Conservation (phyloP, 1,284 basidiomycete species). For the Sanguinoderma infundibulare region DNA sequence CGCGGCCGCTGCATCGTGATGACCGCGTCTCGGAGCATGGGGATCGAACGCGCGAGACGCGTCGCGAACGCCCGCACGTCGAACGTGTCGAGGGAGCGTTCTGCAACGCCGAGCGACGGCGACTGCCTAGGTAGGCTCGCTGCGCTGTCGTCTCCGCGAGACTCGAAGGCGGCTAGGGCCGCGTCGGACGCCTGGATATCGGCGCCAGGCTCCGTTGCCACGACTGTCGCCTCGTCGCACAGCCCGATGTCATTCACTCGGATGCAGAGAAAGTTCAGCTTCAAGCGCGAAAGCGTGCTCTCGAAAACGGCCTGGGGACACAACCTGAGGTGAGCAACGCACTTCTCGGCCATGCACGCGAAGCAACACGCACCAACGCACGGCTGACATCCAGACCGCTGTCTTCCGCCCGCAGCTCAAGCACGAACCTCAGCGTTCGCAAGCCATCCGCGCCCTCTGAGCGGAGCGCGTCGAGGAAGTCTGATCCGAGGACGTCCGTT, state of each 20-base stretch:
- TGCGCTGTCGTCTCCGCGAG: no score
- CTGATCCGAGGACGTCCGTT: neutral
- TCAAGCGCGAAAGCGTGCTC: neutral
- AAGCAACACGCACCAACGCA: neutral
- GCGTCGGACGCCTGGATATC: no score
- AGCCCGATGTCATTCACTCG: neutral
- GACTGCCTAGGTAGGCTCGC: no score
- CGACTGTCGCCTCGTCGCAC: no score
- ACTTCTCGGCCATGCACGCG: neutral
- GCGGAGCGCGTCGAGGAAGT: neutral
- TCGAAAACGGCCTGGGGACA: neutral
- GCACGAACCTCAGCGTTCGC: neutral
- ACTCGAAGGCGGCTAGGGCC: no score
- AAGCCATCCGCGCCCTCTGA: neutral
- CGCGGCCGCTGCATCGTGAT: neutral
- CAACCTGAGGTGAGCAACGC: neutral
- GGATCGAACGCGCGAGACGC: neutral
- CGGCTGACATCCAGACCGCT: neutral
- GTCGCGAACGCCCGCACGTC: neutral
- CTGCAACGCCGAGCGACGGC: neutral
- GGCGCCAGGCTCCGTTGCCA: no score
- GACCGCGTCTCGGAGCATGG: neutral
- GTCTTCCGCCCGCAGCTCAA: neutral
- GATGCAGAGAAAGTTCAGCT: neutral
- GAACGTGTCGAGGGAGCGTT: neutral